These are phyloP conservation scores for Plasmodium ovale DNA, from an alignment of 169 alveolate genomes.

Conservation along the genomic window DNA sequence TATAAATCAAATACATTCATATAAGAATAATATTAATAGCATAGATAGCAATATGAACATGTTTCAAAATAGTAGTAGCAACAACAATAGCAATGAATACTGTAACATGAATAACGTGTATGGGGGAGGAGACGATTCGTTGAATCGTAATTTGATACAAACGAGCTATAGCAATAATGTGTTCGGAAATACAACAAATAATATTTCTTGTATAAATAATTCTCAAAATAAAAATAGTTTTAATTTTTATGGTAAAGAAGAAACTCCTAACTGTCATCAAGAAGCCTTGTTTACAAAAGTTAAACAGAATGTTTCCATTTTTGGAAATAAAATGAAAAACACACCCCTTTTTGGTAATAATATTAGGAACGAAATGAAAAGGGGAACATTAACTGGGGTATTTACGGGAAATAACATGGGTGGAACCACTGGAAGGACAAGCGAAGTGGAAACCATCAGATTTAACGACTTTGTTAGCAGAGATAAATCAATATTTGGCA, in stretches of 20 bases:
- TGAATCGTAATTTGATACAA: neutral
- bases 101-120: slow-evolving; percentile 1
- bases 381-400: no score
- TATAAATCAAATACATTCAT: slow-evolving; percentile 21
- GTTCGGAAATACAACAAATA: slow-evolving; percentile 6
- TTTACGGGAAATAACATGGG: no score
- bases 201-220: neutral
- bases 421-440: neutral
- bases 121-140: slow-evolving; percentile 1
- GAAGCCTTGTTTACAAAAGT: slow-evolving; percentile 18
- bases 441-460: slow-evolving; percentile 7
- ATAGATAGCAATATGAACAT: neutral
- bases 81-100: neutral
- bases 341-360: slow-evolving; percentile 49
- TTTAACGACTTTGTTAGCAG: slow-evolving; percentile 48
- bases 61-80: neutral
- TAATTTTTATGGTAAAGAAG: neutral
- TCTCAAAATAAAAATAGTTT: neutral
- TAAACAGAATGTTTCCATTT: slow-evolving; percentile 55
- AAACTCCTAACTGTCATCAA: neutral
- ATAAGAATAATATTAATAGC: slow-evolving; percentile 25
- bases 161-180: slow-evolving; percentile 1
- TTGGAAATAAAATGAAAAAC: slow-evolving; percentile 41
- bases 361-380: neutral
- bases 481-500: slow-evolving; percentile 72